These are phyloP conservation scores for Scalesia atractyloides DNA, from an alignment of 129 eudicot genomes.

Conservation along the genomic window DNA sequence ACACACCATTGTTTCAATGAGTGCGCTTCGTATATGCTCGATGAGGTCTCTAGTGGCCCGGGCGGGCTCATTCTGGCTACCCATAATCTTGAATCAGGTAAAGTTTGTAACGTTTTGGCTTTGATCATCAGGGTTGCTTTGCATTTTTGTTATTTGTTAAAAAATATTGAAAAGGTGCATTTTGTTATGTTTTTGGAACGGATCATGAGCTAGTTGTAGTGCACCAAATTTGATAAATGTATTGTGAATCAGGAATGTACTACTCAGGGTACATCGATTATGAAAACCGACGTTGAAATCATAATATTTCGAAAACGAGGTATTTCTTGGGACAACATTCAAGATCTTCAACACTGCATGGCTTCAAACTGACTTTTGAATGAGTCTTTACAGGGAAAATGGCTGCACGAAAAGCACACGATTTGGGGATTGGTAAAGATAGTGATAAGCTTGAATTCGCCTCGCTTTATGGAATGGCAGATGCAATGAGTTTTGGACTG, in stretches of 20 bases:
- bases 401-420: conserved; percentile 59
- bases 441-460: conserved; percentile 66
- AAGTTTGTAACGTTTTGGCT: conserved; percentile 5
- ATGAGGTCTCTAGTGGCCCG: conserved; percentile 55
- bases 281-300: conserved; percentile 17
- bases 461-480: conserved; percentile 86
- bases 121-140: conserved; percentile 23
- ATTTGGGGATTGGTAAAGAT: conserved; percentile 60
- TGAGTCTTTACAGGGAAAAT: conserved; percentile 47
- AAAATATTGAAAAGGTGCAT: not conserved
- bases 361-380: conserved; percentile 13
- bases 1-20: conserved; percentile 67
- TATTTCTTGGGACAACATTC: conserved; percentile 25
- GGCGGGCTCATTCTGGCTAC: conserved; percentile 77
- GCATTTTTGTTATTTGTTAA: not conserved
- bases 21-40: conserved; percentile 72
- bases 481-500: conserved; percentile 61
- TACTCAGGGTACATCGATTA: conserved; percentile 22
- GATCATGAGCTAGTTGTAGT: conserved; percentile 20
- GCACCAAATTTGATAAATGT: conserved; percentile 25
- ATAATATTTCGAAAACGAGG: conserved; percentile 6
- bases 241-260: conserved; percentile 24
- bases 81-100: conserved; percentile 83
- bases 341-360: conserved; percentile 1
- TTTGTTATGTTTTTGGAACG: conserved; percentile 12